Percentiles rank a stretch among this genome's conserved stretches.
phyloP scores from a whole-genome alignment of 108 stramenopile species.

The Nannochloropsis salina region DNA sequence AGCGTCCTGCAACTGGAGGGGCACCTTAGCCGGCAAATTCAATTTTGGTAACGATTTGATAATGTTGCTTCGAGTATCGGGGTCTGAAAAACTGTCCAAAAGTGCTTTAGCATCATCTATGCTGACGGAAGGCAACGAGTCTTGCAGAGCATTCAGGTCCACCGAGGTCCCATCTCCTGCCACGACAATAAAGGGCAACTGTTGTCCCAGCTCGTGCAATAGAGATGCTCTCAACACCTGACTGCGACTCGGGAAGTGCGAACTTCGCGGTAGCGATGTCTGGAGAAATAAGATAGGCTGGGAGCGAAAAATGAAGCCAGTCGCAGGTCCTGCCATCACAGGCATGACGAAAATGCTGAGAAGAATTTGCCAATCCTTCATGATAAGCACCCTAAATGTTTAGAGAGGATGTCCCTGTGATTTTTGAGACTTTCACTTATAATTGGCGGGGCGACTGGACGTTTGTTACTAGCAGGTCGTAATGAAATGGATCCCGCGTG shows the following conservation, averaged over 20 bases:
- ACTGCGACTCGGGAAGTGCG: neutral
- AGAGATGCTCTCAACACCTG: neutral
- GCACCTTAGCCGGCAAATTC: neutral
- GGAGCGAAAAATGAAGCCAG: no score
- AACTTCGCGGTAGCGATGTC: no score
- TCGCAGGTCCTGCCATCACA: no score
- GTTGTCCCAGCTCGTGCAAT: neutral
- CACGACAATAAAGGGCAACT: neutral
- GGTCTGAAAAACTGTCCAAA: neutral
- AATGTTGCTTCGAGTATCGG: neutral
- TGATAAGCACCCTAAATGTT: no score
- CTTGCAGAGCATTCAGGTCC: neutral
- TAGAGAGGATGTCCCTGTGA: no score
- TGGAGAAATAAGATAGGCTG: no score
- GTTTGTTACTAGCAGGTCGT: no score
- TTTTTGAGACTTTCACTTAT: no score
- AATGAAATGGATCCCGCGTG: no score
- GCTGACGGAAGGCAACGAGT: neutral
- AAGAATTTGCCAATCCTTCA: no score
- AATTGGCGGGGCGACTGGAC: no score
- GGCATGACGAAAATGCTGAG: no score
- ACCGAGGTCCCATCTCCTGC: neutral
- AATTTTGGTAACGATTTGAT: neutral
- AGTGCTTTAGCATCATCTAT: slow-evolving; percentile 16
- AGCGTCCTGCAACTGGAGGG: neutral